Evolutionary conservation across 352 stramenopile species (phyloP), one percentile per base, ranked within the genome.

Genomic region (Aphanomyces cochlioides): DNA sequence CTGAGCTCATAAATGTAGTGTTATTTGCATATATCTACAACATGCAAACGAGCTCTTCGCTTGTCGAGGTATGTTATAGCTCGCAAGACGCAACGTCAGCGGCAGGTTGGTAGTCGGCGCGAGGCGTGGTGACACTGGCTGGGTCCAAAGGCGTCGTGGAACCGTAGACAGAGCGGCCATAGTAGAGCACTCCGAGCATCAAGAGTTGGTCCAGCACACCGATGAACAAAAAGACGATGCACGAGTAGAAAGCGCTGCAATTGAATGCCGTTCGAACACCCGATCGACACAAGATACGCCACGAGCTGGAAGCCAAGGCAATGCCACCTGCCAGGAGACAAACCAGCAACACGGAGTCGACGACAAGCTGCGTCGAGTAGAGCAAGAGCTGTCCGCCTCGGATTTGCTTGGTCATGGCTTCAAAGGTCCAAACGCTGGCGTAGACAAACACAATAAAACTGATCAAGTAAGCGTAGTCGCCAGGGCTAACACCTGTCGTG

Each of bases 181-280:
- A 50, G 47, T 61, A 28, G 21, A 63, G 15, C n/a, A 54, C 21
- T 36, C 50, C 13, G 17, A 70, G 54, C 54, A 61, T 39, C 17
- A 70, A 8, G 5, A 70, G 10, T n/a, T 70, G 64, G 7, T 63
- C 36, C 4, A 48, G 34, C 38, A 45, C 47, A 12, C 19, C 40
- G 40, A 70, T 47, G 47, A 61, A 70, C 3, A 70, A 15, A 34
- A 70, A 59, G 7, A 47, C 47, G 39, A 61, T 61, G 19, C 43
- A 70, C 6, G 64, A 47, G n/a, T 37, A 36, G 47, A 50, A 70
- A 34, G 64, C 36, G 13, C 43, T 37, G 54, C 64, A 70, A 21
- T 67, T 37, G 28, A 63, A 41, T 8, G 4, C 56, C 12, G 34
- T 19, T 7, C 13, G 41, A 7, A 67, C 3, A 5, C 13, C 41